phyloP scores from a whole-genome alignment of 2,329 filamentous ascomycete genomes.

The Trichophyton benhamiae region DNA sequence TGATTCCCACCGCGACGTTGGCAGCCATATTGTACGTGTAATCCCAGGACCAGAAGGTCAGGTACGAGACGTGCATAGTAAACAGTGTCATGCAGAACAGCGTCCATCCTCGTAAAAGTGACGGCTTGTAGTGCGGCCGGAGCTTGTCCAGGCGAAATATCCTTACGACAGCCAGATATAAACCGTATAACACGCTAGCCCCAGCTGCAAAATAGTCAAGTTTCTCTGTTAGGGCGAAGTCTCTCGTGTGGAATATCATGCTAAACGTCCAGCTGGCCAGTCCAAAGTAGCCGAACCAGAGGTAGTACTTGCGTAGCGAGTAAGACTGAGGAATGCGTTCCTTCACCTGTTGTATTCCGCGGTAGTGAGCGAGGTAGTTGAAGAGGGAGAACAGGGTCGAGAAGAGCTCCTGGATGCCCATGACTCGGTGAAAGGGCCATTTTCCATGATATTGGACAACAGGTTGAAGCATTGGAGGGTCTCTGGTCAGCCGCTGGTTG shows the following conservation, averaged over 20 bases:
- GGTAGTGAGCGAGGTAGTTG: conserved; percentile 76
- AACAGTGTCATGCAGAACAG: conserved; percentile 59
- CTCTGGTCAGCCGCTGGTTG: conserved; percentile 51
- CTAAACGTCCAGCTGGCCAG: conserved; percentile 76
- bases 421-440: conserved; percentile 86
- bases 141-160: conserved; percentile 67
- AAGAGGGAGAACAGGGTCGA: conserved; percentile 85
- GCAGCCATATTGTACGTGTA: conserved; percentile 98
- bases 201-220: conserved; percentile 94
- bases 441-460: conserved; percentile 95
- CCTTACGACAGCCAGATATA: conserved; percentile 73
- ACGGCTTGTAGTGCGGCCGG: conserved; percentile 35
- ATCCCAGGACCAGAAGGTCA: conserved; percentile 79
- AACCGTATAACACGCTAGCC: conserved; percentile 75
- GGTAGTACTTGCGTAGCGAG: conserved; percentile 66
- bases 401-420: conserved; percentile 91
- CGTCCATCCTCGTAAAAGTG: conserved; percentile 62
- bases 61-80: conserved; percentile 62
- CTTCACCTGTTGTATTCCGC: conserved; percentile 60
- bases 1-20: conserved; percentile 68
- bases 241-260: conserved; percentile 82
- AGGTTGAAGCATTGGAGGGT: conserved; percentile 50
- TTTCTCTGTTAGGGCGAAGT: conserved; percentile 77
- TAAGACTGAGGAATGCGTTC: conserved; percentile 60
- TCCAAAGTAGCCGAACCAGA: conserved; percentile 66